Conservation (phyloP, 2,329 filamentous ascomycete species). For the Sporothrix sp. region DNA sequence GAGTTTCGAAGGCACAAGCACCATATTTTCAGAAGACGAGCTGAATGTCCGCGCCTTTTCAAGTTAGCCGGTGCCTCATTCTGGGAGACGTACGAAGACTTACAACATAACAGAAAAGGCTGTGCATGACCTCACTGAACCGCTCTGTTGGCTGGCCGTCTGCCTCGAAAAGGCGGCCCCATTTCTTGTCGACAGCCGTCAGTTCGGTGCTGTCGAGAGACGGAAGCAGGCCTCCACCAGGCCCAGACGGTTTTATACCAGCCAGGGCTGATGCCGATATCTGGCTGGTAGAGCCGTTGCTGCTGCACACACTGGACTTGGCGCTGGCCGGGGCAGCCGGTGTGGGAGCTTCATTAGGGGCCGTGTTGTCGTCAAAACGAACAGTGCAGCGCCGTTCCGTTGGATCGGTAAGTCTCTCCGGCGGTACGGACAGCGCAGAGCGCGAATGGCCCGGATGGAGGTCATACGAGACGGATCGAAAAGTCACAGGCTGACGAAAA, state of each 20-base stretch:
- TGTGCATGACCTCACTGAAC: conserved; percentile 60
- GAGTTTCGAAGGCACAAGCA: conserved; percentile 65
- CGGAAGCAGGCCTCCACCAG: background rate
- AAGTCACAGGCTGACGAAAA: background rate
- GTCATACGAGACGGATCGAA: background rate
- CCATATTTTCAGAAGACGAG: background rate
- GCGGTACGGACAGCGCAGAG: background rate
- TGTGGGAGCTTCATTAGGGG: background rate
- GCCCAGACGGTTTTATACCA: no score
- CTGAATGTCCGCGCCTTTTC: background rate
- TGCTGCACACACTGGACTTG: background rate
- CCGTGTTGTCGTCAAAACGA: conserved; percentile 2
- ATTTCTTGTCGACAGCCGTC: conserved; percentile 28
- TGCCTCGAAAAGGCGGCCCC: conserved; percentile 64
- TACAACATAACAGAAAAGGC: conserved; percentile 66
- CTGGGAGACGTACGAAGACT: conserved; percentile 18
- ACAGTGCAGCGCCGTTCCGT: conserved; percentile 3
- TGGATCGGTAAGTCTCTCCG: background rate
- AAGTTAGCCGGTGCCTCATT: background rate
- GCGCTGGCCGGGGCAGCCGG: background rate
- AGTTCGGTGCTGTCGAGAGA: conserved; percentile 1
- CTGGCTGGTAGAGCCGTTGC: background rate
- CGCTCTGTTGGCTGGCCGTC: conserved; percentile 57
- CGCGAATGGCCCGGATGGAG: background rate
- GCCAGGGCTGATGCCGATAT: background rate